These are phyloP conservation scores for Sisymbrium altissimum DNA, from an alignment of 345 rosid species.

Conservation along the genomic window DNA sequence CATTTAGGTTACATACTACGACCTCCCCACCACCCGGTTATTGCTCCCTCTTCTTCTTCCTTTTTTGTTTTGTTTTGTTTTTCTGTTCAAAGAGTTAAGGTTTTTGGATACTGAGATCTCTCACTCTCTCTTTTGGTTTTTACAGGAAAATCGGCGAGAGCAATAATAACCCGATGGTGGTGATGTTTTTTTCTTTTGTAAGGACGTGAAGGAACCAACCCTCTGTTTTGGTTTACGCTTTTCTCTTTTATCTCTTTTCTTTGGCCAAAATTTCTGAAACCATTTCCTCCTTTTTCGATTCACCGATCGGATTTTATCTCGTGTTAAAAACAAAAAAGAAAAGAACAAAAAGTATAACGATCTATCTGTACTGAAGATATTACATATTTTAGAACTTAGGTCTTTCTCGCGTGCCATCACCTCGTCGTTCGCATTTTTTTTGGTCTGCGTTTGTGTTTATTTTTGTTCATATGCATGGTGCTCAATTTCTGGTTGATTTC, in stretches of 20 bases:
- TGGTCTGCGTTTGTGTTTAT: neutral
- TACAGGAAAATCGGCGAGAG: constrained; percentile 30
- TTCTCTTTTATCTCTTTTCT: neutral
- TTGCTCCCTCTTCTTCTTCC: constrained; percentile 7
- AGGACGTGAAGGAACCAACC: constrained; percentile 5
- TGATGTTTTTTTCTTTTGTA: neutral
- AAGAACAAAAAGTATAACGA: neutral
- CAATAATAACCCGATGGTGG: neutral
- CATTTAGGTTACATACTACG: constrained; percentile 48
- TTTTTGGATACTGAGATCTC: constrained; percentile 14
- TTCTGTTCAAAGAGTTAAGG: neutral
- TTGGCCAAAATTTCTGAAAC: neutral
- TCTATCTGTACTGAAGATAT: constrained; percentile 6
- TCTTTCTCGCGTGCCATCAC: constrained; percentile 6
- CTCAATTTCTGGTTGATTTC: neutral
- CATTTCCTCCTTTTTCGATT: constrained; percentile 15
- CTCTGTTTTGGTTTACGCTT: neutral
- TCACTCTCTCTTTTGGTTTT: neutral
- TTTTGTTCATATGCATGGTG: neutral
- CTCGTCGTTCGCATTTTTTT: neutral
- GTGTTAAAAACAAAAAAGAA: neutral
- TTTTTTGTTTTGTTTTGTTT: neutral
- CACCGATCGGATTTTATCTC: neutral
- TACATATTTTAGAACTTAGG: constrained; percentile 21
- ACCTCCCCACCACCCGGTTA: constrained; percentile 64